Evolutionary conservation across 1,139 yeast genomes (phyloP).

Genomic region (Kluyveromyces sp.): DNA sequence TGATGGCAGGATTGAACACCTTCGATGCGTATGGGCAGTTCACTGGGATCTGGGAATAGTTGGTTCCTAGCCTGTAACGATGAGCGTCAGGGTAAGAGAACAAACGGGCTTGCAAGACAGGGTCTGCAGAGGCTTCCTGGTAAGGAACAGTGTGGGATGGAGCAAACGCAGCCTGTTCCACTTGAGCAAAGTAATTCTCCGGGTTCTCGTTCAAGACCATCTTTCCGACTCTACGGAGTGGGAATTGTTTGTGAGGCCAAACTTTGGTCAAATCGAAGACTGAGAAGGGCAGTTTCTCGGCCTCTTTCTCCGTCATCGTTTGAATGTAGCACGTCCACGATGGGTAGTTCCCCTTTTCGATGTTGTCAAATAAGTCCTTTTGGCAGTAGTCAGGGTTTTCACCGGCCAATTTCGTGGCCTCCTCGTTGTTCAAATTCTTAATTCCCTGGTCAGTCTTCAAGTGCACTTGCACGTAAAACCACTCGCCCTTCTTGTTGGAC

Average conservation of each 20-base stretch:
- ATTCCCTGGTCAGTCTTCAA: conserved; percentile 54
- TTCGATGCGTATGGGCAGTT: conserved; percentile 50
- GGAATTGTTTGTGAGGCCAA: conserved; percentile 55
- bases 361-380: conserved; percentile 55
- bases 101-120: conserved; percentile 51
- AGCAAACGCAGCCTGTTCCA: conserved; percentile 54
- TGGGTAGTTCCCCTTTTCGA: conserved; percentile 53
- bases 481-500: conserved; percentile 58
- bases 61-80: conserved; percentile 54
- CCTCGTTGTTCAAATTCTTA: conserved; percentile 48
- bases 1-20: conserved; percentile 57
- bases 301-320: conserved; percentile 61
- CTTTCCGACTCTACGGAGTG: conserved; percentile 52
- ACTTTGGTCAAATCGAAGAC: conserved; percentile 63
- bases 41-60: conserved; percentile 62
- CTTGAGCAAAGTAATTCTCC: conserved; percentile 49
- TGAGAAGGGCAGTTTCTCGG: conserved; percentile 53
- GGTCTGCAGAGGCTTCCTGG: conserved; percentile 54
- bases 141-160: conserved; percentile 56
- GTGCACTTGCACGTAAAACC: conserved; percentile 63
- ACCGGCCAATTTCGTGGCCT: conserved; percentile 53
- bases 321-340: conserved; percentile 62
- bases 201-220: conserved; percentile 50
- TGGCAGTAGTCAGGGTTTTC: conserved; percentile 59
- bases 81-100: conserved; percentile 57